Evolutionary conservation across 2,329 filamentous ascomycete species (phyloP).

Genomic region (Ambrosiella xylebori): DNA sequence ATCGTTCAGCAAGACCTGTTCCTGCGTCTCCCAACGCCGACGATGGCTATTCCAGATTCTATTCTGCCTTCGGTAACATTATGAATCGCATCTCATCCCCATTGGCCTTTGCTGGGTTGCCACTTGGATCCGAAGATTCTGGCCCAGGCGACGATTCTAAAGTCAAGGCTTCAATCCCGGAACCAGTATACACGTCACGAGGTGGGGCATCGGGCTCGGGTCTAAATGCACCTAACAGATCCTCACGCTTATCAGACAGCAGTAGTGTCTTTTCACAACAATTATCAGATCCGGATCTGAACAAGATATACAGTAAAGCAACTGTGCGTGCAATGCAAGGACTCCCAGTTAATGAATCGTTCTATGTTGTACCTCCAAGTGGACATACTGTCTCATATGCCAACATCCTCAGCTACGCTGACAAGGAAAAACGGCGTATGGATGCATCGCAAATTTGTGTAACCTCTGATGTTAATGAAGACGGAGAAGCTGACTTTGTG

Average conservation of each 20-base stretch:
- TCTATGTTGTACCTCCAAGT: conserved; percentile 86
- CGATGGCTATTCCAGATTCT: conserved; percentile 78
- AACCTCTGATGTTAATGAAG: conserved; percentile 32
- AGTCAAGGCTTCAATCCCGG: background rate
- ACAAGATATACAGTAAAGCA: conserved; percentile 68
- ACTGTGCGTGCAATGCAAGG: conserved; percentile 66
- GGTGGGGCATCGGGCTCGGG: background rate
- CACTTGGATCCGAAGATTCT: conserved; percentile 43
- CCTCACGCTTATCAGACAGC: conserved; percentile 5
- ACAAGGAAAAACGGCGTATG: conserved; percentile 46
- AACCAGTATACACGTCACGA: background rate
- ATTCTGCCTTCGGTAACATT: conserved; percentile 75
- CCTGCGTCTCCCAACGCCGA: conserved; percentile 25
- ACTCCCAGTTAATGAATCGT: conserved; percentile 54
- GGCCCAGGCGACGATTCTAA: conserved; percentile 4
- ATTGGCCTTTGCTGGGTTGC: conserved; percentile 81
- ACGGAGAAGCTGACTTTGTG: conserved; percentile 72
- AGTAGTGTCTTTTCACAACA: background rate
- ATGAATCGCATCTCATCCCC: conserved; percentile 81
- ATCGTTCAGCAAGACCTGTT: background rate
- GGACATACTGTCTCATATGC: conserved; percentile 89
- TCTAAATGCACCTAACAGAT: background rate
- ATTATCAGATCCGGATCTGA: conserved; percentile 52
- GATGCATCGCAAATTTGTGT: conserved; percentile 30
- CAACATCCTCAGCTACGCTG: conserved; percentile 58